Base-by-base conservation (phyloP, 2,329 filamentous ascomycete genomes). In the Trichoderma cornu-damae region DNA sequence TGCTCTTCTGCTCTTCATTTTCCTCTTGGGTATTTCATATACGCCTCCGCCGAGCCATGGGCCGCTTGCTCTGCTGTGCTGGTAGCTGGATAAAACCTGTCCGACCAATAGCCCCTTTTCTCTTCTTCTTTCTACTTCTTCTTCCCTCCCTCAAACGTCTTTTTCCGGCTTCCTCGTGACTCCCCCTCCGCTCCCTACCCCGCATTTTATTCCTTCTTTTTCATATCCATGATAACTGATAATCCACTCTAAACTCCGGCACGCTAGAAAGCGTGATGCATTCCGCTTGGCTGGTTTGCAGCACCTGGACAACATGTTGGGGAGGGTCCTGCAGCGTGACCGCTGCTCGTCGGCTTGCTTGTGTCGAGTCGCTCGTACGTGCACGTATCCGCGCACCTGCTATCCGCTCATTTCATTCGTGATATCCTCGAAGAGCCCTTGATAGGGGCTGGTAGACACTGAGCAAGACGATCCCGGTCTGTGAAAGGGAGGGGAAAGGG, bases 391-490 rank as follows among this genome's bases (percentile, higher is more conserved):
- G 24, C 32, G 42, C 47, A 38, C 30, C 16, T 16, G 30, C 32
- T 47, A 44, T 46, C 47, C 37, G 30, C 42, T 63, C 61, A 65
- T 59, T 63, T 62, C 37, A 69, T 58, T 61, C 68, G 67, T 64
- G 67, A 66, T 34, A 70, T 69, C 58, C 62, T 70, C 16, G 68
- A 66, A 5, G 70, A 67, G 14, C 77, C 78, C 63, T 83, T 84
- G 20, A 82, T 76, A 0, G 79, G 74, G 3, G 82, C 81, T n/a
- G 82, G 82, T 38, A 85, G 73, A 55, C 77, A 77, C 57, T 75
- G 67, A 51, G 72, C 72, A 44, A 85, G 70, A 30, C 74, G 75
- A 59, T 84, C 80, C 64, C 81, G 79, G 64, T 84, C 81, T 84
- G 61, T 43, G 38, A 16, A 22, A 46, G 8, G 4, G 51, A 28